Evolutionary conservation across 495 filamentous ascomycete species (phyloP).

Genomic region (Peziza echinospora): DNA sequence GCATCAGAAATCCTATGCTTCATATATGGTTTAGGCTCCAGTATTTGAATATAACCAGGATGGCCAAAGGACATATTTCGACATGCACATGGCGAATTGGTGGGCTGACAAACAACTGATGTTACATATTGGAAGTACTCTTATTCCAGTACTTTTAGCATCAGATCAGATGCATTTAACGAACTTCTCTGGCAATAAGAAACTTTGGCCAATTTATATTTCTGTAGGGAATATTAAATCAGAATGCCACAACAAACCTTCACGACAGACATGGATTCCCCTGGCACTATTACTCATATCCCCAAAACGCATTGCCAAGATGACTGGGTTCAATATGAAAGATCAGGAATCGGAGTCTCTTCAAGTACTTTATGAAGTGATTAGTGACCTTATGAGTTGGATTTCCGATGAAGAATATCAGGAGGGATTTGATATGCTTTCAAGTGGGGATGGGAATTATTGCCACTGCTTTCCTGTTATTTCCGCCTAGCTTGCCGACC

Average conservation of each 20-base stretch:
- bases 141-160: background rate
- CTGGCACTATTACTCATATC: background rate
- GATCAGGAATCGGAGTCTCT: background rate
- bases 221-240: constrained; percentile 1
- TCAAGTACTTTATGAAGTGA: background rate
- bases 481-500: too few species aligned
- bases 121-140: background rate
- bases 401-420: background rate
- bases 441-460: background rate
- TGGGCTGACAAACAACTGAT: background rate
- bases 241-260: background rate
- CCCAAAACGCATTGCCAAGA: background rate
- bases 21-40: background rate
- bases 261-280: background rate
- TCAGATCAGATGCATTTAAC: constrained; percentile 1
- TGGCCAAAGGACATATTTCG: too few species aligned
- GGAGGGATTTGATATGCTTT: background rate
- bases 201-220: background rate
- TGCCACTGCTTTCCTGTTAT: too few species aligned
- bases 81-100: too few species aligned
- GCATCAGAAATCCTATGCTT: background rate
- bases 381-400: too few species aligned
- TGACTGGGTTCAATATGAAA: background rate
- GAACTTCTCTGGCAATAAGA: constrained; percentile 2
- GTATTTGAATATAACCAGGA: background rate